Evolutionary conservation across 2,329 filamentous ascomycete species (phyloP).

Genomic region (Aureobasidium sp.): DNA sequence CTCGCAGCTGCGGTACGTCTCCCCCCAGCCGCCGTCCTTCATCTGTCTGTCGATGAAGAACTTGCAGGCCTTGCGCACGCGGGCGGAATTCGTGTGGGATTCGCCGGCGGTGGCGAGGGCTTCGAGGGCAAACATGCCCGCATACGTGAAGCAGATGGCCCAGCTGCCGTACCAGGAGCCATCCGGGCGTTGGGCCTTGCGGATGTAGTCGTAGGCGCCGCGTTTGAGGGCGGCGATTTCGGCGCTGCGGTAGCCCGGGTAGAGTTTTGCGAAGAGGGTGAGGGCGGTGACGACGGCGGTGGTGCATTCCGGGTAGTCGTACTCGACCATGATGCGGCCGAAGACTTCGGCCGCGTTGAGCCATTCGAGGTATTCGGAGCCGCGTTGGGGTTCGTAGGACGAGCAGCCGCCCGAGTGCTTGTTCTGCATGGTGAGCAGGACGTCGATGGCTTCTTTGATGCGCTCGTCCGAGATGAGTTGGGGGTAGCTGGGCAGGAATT

Average conservation of each 20-base stretch:
- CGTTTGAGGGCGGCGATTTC: conserved; percentile 69
- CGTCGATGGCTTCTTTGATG: conserved; percentile 81
- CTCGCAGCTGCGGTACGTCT: conserved; percentile 84
- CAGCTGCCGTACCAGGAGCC: conserved; percentile 98
- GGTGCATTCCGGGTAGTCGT: conserved; percentile 96
- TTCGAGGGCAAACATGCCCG: conserved; percentile 91
- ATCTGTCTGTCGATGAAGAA: conserved; percentile 81
- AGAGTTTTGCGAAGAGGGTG: conserved; percentile 69
- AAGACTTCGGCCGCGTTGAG: conserved; percentile 97
- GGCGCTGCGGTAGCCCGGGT: conserved; percentile 65
- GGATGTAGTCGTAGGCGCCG: conserved; percentile 74
- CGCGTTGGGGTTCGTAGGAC: conserved; percentile 79
- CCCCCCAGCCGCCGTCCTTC: conserved; percentile 89
- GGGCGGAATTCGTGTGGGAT: conserved; percentile 62
- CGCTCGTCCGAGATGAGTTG: conserved; percentile 64
- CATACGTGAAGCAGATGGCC: conserved; percentile 98
- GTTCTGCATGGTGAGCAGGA: conserved; percentile 87
- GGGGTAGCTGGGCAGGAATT: conserved; percentile 68
- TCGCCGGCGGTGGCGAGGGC: conserved; percentile 75
- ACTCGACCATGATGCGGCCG: conserved; percentile 95
- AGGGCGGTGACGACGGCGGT: conserved; percentile 87
- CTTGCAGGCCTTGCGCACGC: conserved; percentile 66
- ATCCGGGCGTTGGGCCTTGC: conserved; percentile 63
- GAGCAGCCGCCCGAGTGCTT: conserved; percentile 66
- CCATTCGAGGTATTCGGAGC: conserved; percentile 66